Conservation (phyloP, 192 early-diverging fungal species). For the Coemansia sp. region DNA sequence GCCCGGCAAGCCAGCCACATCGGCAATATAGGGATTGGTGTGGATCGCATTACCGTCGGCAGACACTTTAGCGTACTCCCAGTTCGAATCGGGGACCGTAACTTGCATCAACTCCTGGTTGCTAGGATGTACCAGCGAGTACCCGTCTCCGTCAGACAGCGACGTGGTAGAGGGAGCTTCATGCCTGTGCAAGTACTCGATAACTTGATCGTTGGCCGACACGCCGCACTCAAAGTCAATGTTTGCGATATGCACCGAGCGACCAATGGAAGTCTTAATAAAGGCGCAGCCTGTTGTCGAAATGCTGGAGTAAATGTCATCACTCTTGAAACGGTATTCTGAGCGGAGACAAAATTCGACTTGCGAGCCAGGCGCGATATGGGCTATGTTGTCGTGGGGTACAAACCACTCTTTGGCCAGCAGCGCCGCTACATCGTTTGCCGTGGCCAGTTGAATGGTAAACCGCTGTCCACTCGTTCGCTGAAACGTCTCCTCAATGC, state of each 20-base stretch:
- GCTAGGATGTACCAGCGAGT: not conserved
- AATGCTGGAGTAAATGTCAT: slow-evolving; percentile 63
- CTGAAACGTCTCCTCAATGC: slow-evolving; percentile 75
- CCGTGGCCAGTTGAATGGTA: slow-evolving; percentile 60
- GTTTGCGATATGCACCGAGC: slow-evolving; percentile 68
- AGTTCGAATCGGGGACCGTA: slow-evolving; percentile 71
- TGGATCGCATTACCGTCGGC: slow-evolving; percentile 93
- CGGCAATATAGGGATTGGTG: slow-evolving; percentile 90
- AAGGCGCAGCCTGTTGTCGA: slow-evolving; percentile 64
- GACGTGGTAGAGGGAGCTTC: slow-evolving; percentile 65
- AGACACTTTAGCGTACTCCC: slow-evolving; percentile 74
- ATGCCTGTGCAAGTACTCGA: slow-evolving; percentile 79
- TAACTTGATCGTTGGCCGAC: slow-evolving; percentile 74
- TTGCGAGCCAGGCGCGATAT: slow-evolving; percentile 53
- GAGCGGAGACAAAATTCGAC: slow-evolving; percentile 83
- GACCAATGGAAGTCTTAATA: slow-evolving; percentile 57
- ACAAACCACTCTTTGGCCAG: slow-evolving; percentile 84
- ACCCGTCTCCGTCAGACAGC: slow-evolving; percentile 76
- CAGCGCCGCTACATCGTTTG: slow-evolving; percentile 80
- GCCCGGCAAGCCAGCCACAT: slow-evolving; percentile 80
- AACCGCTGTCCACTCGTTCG: slow-evolving; percentile 67
- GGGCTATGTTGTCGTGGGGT: slow-evolving; percentile 9
- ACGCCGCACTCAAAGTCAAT: slow-evolving; percentile 72
- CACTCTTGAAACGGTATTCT: slow-evolving; percentile 60
- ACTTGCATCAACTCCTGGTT: not conserved